Base-by-base conservation (phyloP, 1,284 basidiomycete genomes). In the Xerocomus nothofagi region DNA sequence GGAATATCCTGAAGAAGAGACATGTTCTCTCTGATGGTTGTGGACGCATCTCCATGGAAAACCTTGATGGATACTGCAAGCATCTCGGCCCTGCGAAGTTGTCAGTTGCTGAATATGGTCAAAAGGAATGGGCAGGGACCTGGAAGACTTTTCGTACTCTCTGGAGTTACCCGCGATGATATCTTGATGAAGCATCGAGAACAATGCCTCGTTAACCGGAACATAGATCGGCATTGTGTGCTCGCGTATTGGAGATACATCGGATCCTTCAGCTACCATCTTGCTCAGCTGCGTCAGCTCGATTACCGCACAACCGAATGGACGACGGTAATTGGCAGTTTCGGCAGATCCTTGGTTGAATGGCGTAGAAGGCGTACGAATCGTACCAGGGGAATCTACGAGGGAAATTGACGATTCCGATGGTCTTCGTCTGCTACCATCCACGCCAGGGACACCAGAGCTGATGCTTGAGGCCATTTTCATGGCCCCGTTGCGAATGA, bases 161-260 rank as follows among this genome's bases (percentile, higher is more conserved):
- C 85, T 87, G 14, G 72, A 75, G 50, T 91, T 87, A 51, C 81
- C 81, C 17, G 83, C 84, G 55, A 98, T 91, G 66, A 99, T 91
- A 67, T 94, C 93, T 69, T 98, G 93, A 69, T 98, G 96, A 36
- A 98, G 77, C 72, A 90, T 96, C 7, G 92, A 92, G 66, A 97
- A 98, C 17, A 85, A 80, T 2, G 83, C 80, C 67, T 98, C 96
- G 60, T 90, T 90, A 8, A 78, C 78, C 0, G 96, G 90, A 0
- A 88, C 79, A 59, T 84, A 96, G 53, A 98, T 97, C 0, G 90
- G 90, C 87, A 98, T 94, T 3, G 81, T 80, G 59, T 92, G 79
- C 63, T 97, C 93, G 47, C 78, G 77, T 15, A 81, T 78, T 2
- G 80, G 71, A 6, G 82, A 80, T 2, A 81, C 73, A 54, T 87